Conservation (phyloP, 768 basidiomycete genomes). For the Termitomyces sp. region DNA sequence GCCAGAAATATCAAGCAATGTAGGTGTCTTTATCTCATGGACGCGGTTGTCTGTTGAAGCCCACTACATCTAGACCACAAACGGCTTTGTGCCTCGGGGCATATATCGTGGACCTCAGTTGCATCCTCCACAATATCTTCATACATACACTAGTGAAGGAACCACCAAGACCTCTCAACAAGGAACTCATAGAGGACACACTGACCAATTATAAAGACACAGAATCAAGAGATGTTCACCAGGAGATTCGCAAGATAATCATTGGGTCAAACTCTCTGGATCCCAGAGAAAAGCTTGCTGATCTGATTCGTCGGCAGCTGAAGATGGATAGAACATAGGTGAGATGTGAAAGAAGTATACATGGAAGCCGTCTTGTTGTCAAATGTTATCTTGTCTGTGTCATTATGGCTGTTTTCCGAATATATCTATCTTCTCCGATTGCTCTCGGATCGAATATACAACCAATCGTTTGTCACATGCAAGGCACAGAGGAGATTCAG, state of each 20-base stretch:
- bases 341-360: neutral
- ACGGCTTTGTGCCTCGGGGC: neutral
- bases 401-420: neutral
- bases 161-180: neutral
- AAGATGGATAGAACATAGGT: too few species aligned
- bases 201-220: neutral
- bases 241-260: neutral
- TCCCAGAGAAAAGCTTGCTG: neutral
- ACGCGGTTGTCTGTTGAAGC: neutral
- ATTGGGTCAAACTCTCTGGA: neutral
- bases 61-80: neutral
- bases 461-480: neutral
- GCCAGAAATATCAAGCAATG: neutral
- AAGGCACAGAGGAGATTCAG: neutral
- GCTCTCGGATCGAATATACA: neutral
- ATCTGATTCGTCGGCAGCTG: neutral
- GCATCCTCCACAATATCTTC: neutral
- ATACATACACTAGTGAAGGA: neutral
- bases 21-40: neutral
- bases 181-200: neutral
- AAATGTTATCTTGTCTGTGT: neutral
- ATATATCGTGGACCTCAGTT: neutral
- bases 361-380: too few species aligned
- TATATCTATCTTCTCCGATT: neutral
- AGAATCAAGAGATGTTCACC: neutral